Base-by-base conservation (phyloP, 371 early-diverging fungal species). In the Syncephalastrum contaminatum region DNA sequence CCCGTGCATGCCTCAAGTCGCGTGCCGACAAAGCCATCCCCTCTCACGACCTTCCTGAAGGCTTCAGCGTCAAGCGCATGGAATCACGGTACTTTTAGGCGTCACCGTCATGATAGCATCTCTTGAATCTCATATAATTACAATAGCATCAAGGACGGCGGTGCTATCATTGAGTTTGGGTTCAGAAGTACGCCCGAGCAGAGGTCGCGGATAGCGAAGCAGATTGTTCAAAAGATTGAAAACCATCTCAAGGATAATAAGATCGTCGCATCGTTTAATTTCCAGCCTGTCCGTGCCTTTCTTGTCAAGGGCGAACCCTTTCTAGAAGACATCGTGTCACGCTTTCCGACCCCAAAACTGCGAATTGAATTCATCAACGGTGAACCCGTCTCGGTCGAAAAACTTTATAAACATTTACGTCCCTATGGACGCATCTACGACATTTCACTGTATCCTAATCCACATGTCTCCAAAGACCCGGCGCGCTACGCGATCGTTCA, bases 361-460 rank as follows among this genome's bases (percentile, higher is more conserved):
- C 80, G 82, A 3, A 80, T 93, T 13, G 88, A 89, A 60, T 92
- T 92, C 64, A 30, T 30, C 12, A 66, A 76, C 50, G 92, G 92
- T 0, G 84, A 87, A 3, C 87, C 85, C 43, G 66, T 83, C 25
- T 63, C 74, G 4, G 63, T 86, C 13, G 94, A 96, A 64, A 70
- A 76, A 25, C 72, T 96, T 1, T 97, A 85, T 71, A 55, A 63
- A 1, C 85, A 84, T 49, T 84, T 94, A 48, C 82, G 97, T 13
- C 77, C 72, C 24, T 97, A 85, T 59, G 97, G 97, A 2, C 81
- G 80, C 46, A 89, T 97, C 39, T 77, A 85, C 36, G 91, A 92
- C 59, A 92, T 97, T 48, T 66, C 75, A 14, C 42, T 78, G 4
- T 69, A 75, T 56, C 87, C 86, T 15, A 82, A 86, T 2, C 74